Evolutionary conservation across 306 rosid species (phyloP).

Genomic region (Vigna unguiculata): DNA sequence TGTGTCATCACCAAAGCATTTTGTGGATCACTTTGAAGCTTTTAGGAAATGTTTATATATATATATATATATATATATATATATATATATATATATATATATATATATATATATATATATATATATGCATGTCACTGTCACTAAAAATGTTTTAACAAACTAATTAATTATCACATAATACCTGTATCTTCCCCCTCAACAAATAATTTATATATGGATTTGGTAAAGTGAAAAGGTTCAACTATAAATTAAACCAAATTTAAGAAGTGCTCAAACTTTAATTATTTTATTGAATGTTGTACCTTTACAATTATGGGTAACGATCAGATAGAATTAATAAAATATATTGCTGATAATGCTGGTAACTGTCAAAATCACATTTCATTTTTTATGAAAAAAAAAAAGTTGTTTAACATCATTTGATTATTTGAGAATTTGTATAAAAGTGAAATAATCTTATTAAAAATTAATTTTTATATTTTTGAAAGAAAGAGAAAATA

Average conservation of each 20-base stretch:
- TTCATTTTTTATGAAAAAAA: no score
- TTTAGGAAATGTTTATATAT: background rate
- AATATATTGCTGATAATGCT: background rate
- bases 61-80: no score
- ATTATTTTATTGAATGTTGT: slow-evolving; percentile 3
- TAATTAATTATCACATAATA: no score
- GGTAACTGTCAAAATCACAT: slow-evolving; percentile 16
- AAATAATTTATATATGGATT: background rate
- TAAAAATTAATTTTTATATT: no score
- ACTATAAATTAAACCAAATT: background rate
- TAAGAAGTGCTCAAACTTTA: slow-evolving; percentile 12
- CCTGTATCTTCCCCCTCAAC: background rate
- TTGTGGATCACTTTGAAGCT: background rate
- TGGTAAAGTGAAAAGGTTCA: slow-evolving; percentile 6
- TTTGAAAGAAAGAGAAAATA: no score
- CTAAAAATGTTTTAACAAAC: background rate
- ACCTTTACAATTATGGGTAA: background rate
- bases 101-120: background rate
- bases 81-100: no score
- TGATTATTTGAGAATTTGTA: no score
- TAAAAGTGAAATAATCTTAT: no score
- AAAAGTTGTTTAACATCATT: no score
- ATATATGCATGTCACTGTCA: background rate
- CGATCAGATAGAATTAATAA: background rate
- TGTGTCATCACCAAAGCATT: background rate